Conservation (phyloP, 2,329 filamentous ascomycete genomes). For the Pseudogymnoascus sp. region DNA sequence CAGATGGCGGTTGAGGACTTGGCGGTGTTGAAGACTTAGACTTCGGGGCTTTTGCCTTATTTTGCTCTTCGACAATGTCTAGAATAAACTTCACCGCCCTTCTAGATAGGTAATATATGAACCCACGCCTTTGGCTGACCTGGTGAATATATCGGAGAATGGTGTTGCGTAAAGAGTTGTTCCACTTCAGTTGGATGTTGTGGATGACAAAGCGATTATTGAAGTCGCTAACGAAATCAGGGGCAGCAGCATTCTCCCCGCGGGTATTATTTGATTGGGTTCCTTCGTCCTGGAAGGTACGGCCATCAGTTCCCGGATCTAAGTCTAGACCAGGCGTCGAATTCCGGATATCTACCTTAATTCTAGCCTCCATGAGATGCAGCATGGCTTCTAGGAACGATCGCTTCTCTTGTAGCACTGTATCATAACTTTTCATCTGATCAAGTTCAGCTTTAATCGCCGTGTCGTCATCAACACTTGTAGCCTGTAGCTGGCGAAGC, state of each 20-base stretch:
- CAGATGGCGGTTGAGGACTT: conserved; percentile 9
- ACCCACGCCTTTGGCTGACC: conserved; percentile 89
- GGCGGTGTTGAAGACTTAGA: conserved; percentile 21
- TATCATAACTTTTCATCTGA: conserved; percentile 47
- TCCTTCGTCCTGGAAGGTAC: conserved; percentile 36
- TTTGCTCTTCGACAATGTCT: conserved; percentile 93
- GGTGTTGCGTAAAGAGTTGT: conserved; percentile 90
- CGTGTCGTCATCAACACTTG: conserved; percentile 36
- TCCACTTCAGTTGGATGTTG: conserved; percentile 97
- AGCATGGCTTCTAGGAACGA: conserved; percentile 51
- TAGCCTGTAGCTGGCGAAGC: conserved; percentile 48
- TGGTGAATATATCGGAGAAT: conserved; percentile 96
- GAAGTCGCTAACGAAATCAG: conserved; percentile 88
- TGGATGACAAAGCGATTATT: conserved; percentile 98
- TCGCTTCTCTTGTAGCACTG: conserved; percentile 51
- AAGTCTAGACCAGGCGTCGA: conserved; percentile 24
- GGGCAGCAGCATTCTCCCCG: conserved; percentile 56
- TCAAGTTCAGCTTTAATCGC: conserved; percentile 54
- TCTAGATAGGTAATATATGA: conserved; percentile 95
- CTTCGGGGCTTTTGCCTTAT: conserved; percentile 53
- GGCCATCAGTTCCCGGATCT: conserved; percentile 34
- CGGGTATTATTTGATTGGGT: conserved; percentile 50
- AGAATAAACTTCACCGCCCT: conserved; percentile 96
- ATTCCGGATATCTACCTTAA: conserved; percentile 23
- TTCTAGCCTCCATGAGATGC: conserved; percentile 25